Base-by-base conservation (phyloP, 257 asterid species). In the Solanum sejunctum region DNA sequence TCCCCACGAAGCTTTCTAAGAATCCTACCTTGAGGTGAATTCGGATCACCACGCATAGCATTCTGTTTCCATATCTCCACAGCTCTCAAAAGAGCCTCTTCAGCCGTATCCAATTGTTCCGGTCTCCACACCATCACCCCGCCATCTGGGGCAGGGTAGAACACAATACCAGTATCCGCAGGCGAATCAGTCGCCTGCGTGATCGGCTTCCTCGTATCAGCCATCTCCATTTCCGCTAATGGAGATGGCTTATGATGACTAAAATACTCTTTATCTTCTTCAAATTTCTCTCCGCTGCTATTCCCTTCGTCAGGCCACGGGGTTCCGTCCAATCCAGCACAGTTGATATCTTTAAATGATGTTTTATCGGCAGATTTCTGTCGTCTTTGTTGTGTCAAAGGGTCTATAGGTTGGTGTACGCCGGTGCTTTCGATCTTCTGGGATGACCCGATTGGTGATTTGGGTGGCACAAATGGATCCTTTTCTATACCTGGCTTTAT, bases 11-110 rank as follows among this genome's bases (percentile, higher is more conserved):
- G 93, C 69, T 85, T 63, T 23, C 99, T 86, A 0, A 94, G 94
- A 13, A 96, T 90, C 86, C 93, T 89, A 6, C 98, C 98, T 47
- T 94, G 99, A 0, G 99, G 98, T 4, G 98, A 94, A 83, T 94
- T 91, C 3, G 98, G 98, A 63, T 96, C 97, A 2, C 99, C 99
- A 60, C 98, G 88, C 84, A 49, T 49, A 6, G 95, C 95, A 36
- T 89, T 93, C 87, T 36, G 10, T 83, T 71, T 84, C 81, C 92
- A 94, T 23, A 93, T 88, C 91, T 92, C 93, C 88, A 55, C 71
- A 54, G 97, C 98, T 71, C 96, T 71, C 12, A 87, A 82, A 2
- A 96, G 93, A 12, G 98, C 63, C 6, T 94, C 98, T 88, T 94
- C 99, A 3, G 98, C 98, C 2, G 93, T 88, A 10, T 91, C 97